Percentiles rank a stretch among this genome's conserved stretches.
phyloP scores from a whole-genome alignment of 2,329 filamentous ascomycete genomes.

The Xylariaceae sp. region DNA sequence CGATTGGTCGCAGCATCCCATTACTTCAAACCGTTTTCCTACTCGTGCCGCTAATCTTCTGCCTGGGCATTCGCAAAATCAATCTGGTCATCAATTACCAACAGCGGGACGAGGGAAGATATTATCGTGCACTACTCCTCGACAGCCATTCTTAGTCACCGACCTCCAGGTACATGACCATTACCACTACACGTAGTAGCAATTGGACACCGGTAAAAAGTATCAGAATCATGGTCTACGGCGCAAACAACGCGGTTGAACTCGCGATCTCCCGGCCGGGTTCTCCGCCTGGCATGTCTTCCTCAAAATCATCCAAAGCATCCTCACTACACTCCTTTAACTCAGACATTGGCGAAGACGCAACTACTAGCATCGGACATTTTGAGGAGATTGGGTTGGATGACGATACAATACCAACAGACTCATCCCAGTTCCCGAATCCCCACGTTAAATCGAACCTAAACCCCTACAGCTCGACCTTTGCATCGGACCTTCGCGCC shows the following conservation, averaged over 20 bases:
- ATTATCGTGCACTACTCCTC: too few species aligned
- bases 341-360: slow-evolving; percentile 72
- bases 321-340: slow-evolving; percentile 84
- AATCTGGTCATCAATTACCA: too few species aligned
- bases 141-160: too few species aligned
- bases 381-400: slow-evolving; percentile 95
- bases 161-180: too few species aligned
- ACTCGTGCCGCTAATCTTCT: too few species aligned
- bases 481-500: slow-evolving; percentile 50
- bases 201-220: slow-evolving; percentile 21
- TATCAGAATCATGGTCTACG: slow-evolving; percentile 49
- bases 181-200: not conserved
- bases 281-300: slow-evolving; percentile 78
- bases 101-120: too few species aligned
- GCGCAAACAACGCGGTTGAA: slow-evolving; percentile 45
- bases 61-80: too few species aligned
- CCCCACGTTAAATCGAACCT: slow-evolving; percentile 45
- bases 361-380: slow-evolving; percentile 75
- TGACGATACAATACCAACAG: slow-evolving; percentile 60
- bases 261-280: slow-evolving; percentile 56
- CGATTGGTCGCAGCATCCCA: slow-evolving; percentile 6
- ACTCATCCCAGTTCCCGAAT: slow-evolving; percentile 43
- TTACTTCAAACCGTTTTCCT: slow-evolving; percentile 14
- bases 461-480: slow-evolving; percentile 58
- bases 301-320: slow-evolving; percentile 88